phyloP scores from a whole-genome alignment of 2,329 filamentous ascomycete species.

The Clarireedia monteithiana region DNA sequence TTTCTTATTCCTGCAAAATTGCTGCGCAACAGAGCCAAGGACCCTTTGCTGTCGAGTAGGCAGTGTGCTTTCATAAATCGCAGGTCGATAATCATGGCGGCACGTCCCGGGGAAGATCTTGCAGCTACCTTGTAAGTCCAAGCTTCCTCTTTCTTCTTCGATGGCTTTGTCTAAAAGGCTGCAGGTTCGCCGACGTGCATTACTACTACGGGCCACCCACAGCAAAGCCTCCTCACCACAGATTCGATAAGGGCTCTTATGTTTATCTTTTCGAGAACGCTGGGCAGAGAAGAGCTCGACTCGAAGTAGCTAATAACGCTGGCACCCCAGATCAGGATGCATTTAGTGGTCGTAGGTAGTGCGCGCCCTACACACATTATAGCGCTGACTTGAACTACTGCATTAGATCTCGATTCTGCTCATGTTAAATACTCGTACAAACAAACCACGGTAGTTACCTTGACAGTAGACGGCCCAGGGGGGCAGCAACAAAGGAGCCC shows the following conservation, averaged over 20 bases:
- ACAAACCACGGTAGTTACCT: conserved; percentile 62
- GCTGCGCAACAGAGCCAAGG: neutral
- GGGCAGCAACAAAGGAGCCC: conserved; percentile 10
- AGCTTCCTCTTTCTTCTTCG: conserved; percentile 18
- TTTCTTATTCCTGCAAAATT: neutral
- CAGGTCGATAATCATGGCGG: conserved; percentile 34
- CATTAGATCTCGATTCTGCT: conserved; percentile 56
- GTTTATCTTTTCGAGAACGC: conserved; percentile 74
- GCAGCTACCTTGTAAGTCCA: conserved; percentile 42
- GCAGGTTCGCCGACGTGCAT: conserved; percentile 69
- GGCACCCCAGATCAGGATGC: conserved; percentile 73
- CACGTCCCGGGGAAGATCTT: conserved; percentile 41
- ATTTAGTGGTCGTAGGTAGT: conserved; percentile 62
- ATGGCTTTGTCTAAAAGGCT: conserved; percentile 10
- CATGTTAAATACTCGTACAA: conserved; percentile 65
- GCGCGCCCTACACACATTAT: neutral
- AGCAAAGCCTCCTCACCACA: conserved; percentile 64
- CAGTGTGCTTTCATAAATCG: conserved; percentile 3
- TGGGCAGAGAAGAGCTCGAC: conserved; percentile 55
- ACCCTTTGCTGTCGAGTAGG: neutral
- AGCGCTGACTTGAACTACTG: conserved; percentile 8
- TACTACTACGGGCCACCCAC: conserved; percentile 68
- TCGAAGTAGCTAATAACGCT: conserved; percentile 69
- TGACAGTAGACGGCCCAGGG: conserved; percentile 48
- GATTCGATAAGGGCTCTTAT: conserved; percentile 74